These are phyloP conservation scores for Cystobasidium sp. DNA, from an alignment of 1,284 basidiomycete genomes.

Conservation along the genomic window DNA sequence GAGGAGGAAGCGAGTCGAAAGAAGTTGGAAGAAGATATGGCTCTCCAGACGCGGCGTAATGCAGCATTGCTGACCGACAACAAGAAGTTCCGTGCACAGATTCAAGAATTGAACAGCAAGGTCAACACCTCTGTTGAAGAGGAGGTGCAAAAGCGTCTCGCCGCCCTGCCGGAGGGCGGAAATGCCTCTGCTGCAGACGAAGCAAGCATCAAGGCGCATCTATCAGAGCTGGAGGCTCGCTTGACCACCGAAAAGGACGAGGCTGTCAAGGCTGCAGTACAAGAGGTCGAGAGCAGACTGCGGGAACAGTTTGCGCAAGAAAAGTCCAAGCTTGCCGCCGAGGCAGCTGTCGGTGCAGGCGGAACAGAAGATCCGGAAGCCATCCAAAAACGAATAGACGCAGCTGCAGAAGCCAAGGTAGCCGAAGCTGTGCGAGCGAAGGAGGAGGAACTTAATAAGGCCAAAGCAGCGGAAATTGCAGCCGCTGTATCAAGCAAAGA, in stretches of 20 bases:
- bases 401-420: slow-evolving; percentile 14
- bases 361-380: slow-evolving; percentile 19
- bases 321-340: slow-evolving; percentile 6
- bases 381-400: slow-evolving; percentile 24
- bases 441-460: slow-evolving; percentile 19
- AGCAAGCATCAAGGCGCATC: slow-evolving; percentile 6
- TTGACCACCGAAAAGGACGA: slow-evolving; percentile 21
- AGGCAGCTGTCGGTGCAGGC: background rate
- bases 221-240: slow-evolving; percentile 39
- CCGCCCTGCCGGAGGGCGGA: slow-evolving; percentile 7
- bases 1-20: slow-evolving; percentile 13
- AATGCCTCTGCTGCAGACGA: background rate
- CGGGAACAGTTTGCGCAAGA: slow-evolving; percentile 32
- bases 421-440: slow-evolving; percentile 15
- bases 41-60: slow-evolving; percentile 30
- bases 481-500: slow-evolving; percentile 11
- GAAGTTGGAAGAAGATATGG: slow-evolving; percentile 40
- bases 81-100: slow-evolving; percentile 34
- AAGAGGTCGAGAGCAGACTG: slow-evolving; percentile 23
- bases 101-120: slow-evolving; percentile 22
- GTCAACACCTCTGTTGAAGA: slow-evolving; percentile 30
- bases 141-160: slow-evolving; percentile 28
- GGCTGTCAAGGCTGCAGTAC: slow-evolving; percentile 9
- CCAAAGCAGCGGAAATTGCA: slow-evolving; percentile 22
- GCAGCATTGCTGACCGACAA: slow-evolving; percentile 26